Base-by-base conservation (phyloP, 1,284 basidiomycete species). In the Rhodotorula sp. region DNA sequence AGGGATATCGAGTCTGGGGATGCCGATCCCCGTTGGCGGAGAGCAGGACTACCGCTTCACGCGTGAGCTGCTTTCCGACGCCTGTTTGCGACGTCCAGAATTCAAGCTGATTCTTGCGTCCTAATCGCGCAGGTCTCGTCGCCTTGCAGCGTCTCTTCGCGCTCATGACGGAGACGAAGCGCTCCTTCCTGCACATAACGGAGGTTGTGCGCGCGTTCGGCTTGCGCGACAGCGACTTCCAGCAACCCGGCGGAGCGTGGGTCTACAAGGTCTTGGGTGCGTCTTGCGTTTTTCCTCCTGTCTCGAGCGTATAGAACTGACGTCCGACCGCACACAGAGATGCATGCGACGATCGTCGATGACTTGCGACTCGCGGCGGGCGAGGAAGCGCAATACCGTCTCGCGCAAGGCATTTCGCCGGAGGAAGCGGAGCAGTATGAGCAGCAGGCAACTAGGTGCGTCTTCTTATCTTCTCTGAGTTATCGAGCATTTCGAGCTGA, bases 61-160 rank as follows among this genome's bases (percentile, higher is more conserved):
- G 36, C 64, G 68, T 70, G 29, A 27, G 68, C 60, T 13, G 1
- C 4, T 13, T 46, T 48, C 20, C 34, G 4, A 20, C 13, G 8
- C n/a, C 36, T 11, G 24, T n/a, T 3, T 15, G n/a, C 48, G 29
- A 17, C n/a, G 3, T 4, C 8, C 22, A 10, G 24, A 7, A 6
- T 34, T n/a, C 52, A n/a, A 8, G 52, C 32, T 27, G 27, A 22
- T 29, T 30, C 24, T 52, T 19, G 3, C 30, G 22, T 44, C 20
- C 15, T 10, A 11, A 9, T 27, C 34, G 32, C 27, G 6, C 61
- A 74, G 71, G 62, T 10, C 44, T 74, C 51, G 27, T 60, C 34
- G 60, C 71, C 11, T 29, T 74, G 10, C 73, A 74, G 19, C 60
- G 73, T 10, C 61, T 74, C 9, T 74, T 74, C 47, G 60, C 66